Conservation (phyloP, 139 green algal species). For the Picochlorum sp. region DNA sequence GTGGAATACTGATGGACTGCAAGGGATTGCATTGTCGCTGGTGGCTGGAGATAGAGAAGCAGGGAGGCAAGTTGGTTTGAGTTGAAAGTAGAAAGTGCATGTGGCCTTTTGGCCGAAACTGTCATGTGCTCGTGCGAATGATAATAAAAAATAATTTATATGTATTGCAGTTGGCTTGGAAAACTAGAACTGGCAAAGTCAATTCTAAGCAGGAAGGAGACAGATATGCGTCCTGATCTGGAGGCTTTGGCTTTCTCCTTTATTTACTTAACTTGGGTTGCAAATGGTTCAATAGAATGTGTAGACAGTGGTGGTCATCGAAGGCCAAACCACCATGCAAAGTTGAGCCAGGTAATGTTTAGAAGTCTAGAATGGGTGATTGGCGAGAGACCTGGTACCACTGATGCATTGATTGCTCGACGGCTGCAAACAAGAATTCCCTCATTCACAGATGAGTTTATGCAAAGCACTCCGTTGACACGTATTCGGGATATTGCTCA, state of each 20-base stretch:
- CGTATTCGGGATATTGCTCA: conserved; percentile 97
- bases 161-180: conserved; percentile 68
- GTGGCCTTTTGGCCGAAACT: background rate
- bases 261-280: conserved; percentile 78
- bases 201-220: conserved; percentile 61
- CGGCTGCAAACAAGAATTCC: conserved; percentile 72
- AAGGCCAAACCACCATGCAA: conserved; percentile 86
- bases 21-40: conserved; percentile 32
- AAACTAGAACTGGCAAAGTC: conserved; percentile 66
- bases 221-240: conserved; percentile 29
- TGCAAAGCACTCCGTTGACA: conserved; percentile 73
- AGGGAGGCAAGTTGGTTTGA: too few species aligned
- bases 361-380: conserved; percentile 65
- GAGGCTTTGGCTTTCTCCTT: conserved; percentile 34
- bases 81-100: too few species aligned
- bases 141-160: conserved; percentile 16
- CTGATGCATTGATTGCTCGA: conserved; percentile 36
- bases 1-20: conserved; percentile 56
- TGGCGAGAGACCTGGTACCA: conserved; percentile 19
- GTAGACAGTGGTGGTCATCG: conserved; percentile 86
- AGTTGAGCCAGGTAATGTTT: conserved; percentile 75
- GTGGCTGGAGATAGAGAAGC: conserved; percentile 58
- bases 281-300: conserved; percentile 76
- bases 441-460: conserved; percentile 84
- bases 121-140: background rate